A percentile compares a stretch with the other conserved stretches of the same genome.
Evolutionary conservation across 352 stramenopile species (phyloP).

Genomic region (Globisporangium iwayamae): DNA sequence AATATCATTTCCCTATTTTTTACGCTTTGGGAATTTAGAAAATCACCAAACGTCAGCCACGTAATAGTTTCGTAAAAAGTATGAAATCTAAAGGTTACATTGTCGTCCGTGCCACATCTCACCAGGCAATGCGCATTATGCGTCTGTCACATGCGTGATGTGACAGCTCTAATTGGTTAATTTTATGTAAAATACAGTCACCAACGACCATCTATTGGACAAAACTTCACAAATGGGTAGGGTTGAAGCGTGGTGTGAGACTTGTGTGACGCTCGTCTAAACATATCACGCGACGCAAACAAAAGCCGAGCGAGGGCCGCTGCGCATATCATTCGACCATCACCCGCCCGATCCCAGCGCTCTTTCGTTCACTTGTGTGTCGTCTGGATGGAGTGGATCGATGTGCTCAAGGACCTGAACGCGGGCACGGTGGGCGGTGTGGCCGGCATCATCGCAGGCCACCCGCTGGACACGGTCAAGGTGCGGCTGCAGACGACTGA

Average conservation of each 20-base stretch:
- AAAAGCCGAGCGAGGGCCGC: not conserved
- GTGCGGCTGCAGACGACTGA: constrained; percentile 72
- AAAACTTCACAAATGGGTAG: not conserved
- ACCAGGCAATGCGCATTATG: too few relatives aligned
- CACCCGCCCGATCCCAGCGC: not conserved
- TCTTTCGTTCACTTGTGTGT: too few relatives aligned
- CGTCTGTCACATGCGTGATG: too few relatives aligned
- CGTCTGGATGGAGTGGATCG: constrained; percentile 70
- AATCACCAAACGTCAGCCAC: too few relatives aligned
- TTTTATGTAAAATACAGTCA: too few relatives aligned
- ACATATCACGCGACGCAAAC: not conserved
- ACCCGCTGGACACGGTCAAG: constrained; percentile 87
- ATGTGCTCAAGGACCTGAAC: constrained; percentile 81
- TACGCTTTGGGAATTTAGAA: too few relatives aligned
- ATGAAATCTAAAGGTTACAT: too few relatives aligned
- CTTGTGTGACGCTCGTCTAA: not conserved
- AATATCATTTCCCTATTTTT: too few relatives aligned
- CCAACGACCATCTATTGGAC: not conserved
- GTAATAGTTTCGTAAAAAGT: too few relatives aligned
- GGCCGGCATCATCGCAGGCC: constrained; percentile 69
- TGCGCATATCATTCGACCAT: not conserved
- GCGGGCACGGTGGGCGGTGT: constrained; percentile 78
- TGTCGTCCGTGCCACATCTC: too few relatives aligned
- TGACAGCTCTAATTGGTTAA: too few relatives aligned
- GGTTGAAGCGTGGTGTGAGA: not conserved